A percentile compares a stretch with the other conserved stretches of the same genome.
Evolutionary conservation across 2,329 filamentous ascomycete species (phyloP).

Genomic region (Venturia oleaginea): DNA sequence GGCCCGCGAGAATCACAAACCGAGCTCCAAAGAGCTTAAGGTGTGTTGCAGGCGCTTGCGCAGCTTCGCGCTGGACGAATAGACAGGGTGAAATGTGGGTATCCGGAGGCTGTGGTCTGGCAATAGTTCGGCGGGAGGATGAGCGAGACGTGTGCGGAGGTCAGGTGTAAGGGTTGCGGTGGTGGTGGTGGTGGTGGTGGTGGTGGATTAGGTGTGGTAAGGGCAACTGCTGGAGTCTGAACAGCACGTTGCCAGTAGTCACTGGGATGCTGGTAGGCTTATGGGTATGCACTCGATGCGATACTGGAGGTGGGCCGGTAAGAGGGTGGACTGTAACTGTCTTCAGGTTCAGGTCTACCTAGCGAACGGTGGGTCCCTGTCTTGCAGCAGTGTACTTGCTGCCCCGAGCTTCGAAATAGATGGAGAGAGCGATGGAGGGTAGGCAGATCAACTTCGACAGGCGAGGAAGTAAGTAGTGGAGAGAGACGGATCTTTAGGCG

Average conservation of each 20-base stretch:
- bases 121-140: not conserved
- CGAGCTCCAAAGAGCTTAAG: slow-evolving; percentile 2
- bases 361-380: slow-evolving; percentile 3
- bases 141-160: not conserved
- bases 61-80: not conserved
- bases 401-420: not conserved
- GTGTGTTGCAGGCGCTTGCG: not conserved
- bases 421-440: not conserved
- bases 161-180: not conserved
- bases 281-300: not conserved
- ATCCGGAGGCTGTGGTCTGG: not conserved
- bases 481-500: not conserved
- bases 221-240: not conserved
- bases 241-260: not conserved
- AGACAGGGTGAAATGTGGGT: not conserved
- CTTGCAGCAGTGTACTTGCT: not conserved
- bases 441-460: not conserved
- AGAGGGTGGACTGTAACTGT: not conserved
- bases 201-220: not conserved
- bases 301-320: not conserved
- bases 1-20: slow-evolving; percentile 10
- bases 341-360: slow-evolving; percentile 1
- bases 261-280: not conserved
- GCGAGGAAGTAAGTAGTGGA: not conserved
- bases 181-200: not conserved